These are phyloP conservation scores for Pseudocercospora ulei DNA, from an alignment of 2,329 filamentous ascomycete species.

Conservation along the genomic window DNA sequence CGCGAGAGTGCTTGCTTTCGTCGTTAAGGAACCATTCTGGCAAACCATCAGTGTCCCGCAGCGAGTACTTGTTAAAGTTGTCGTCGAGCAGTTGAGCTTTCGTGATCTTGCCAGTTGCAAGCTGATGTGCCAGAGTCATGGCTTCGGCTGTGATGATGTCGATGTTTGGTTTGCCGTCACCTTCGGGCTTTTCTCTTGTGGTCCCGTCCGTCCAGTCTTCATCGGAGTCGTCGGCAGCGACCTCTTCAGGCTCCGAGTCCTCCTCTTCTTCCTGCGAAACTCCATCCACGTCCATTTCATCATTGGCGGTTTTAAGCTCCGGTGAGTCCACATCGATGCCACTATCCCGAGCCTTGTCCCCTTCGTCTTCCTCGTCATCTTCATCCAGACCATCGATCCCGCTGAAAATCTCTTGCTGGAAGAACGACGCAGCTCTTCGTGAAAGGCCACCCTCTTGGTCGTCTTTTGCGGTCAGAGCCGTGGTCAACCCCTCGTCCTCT, in stretches of 20 bases:
- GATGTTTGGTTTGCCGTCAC: slow-evolving; percentile 60
- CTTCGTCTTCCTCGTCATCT: slow-evolving; percentile 33
- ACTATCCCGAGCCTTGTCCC: slow-evolving; percentile 40
- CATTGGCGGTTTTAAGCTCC: slow-evolving; percentile 22
- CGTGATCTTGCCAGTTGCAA: slow-evolving; percentile 76
- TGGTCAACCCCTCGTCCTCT: slow-evolving; percentile 45
- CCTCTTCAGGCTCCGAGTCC: slow-evolving; percentile 26
- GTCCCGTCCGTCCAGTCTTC: slow-evolving; percentile 53
- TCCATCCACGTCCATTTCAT: slow-evolving; percentile 20
- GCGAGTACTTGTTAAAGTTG: slow-evolving; percentile 82
- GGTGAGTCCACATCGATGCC: slow-evolving; percentile 35
- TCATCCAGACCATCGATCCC: slow-evolving; percentile 57
- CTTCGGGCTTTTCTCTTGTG: slow-evolving; percentile 43
- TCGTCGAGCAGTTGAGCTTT: slow-evolving; percentile 76
- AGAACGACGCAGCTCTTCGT: slow-evolving; percentile 76
- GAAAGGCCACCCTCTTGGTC: slow-evolving; percentile 54
- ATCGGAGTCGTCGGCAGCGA: slow-evolving; percentile 37
- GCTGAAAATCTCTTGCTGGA: slow-evolving; percentile 89
- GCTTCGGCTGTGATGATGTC: slow-evolving; percentile 99
- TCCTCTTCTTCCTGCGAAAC: slow-evolving; percentile 16
- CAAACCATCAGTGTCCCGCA: slow-evolving; percentile 81
- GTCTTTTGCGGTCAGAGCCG: slow-evolving; percentile 48
- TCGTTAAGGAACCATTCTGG: slow-evolving; percentile 98
- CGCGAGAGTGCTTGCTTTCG: slow-evolving; percentile 71
- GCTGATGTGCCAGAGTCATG: slow-evolving; percentile 89